These are phyloP conservation scores for Tetradesmus obliquus DNA, from an alignment of 139 green algal genomes.

Conservation along the genomic window DNA sequence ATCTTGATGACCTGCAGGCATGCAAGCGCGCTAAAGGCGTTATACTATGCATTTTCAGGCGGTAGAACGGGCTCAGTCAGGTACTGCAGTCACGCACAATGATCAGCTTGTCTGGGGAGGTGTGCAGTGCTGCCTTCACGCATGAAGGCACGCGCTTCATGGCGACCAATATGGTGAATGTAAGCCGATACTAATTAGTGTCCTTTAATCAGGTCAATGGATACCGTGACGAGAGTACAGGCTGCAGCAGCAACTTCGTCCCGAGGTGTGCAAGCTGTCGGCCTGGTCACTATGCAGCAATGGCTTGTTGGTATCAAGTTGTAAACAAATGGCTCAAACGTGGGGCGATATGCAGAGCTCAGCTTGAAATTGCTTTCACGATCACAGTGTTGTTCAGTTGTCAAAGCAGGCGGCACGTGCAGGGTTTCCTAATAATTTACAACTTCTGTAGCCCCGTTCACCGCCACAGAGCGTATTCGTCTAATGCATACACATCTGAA, in stretches of 20 bases:
- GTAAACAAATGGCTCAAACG: too few relatives aligned
- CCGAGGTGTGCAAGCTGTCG: not conserved
- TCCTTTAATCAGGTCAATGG: not conserved
- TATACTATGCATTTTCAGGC: too few relatives aligned
- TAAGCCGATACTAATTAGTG: not conserved
- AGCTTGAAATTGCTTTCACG: not conserved
- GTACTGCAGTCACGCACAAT: constrained; percentile 31
- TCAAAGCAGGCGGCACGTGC: not conserved
- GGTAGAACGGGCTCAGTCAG: not conserved
- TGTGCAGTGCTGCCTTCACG: constrained; percentile 43
- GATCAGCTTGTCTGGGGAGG: constrained; percentile 44
- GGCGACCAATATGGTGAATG: not conserved
- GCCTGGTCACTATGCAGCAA: too few relatives aligned
- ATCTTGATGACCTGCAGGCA: constrained; percentile 93
- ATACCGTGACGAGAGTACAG: not conserved
- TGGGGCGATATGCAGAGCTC: not conserved
- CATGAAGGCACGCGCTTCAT: constrained; percentile 33
- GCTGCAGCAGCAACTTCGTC: not conserved
- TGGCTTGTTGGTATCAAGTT: too few relatives aligned
- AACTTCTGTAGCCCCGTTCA: too few relatives aligned
- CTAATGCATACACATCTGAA: too few relatives aligned
- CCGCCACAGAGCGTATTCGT: too few relatives aligned
- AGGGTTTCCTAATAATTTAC: too few relatives aligned
- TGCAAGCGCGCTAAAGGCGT: not conserved
- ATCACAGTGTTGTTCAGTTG: not conserved